These are phyloP conservation scores for Zygotorulaspora mrakii DNA, from an alignment of 1,139 yeast genomes.

Conservation along the genomic window DNA sequence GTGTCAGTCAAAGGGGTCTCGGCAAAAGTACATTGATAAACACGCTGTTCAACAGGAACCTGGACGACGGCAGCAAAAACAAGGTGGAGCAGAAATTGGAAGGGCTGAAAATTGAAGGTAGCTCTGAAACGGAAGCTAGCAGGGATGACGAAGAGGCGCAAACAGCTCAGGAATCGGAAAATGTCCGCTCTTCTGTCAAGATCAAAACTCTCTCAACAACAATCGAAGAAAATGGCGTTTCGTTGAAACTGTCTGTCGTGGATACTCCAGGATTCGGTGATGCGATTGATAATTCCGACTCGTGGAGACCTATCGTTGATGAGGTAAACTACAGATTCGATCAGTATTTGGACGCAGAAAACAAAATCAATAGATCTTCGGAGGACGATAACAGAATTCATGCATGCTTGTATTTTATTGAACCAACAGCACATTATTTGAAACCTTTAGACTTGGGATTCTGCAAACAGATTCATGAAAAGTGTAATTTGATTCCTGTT, in stretches of 20 bases:
- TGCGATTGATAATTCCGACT: constrained; percentile 76
- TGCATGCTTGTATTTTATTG: constrained; percentile 85
- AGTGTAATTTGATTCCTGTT: constrained; percentile 90
- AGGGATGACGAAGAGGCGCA: constrained; percentile 16
- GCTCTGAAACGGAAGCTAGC: constrained; percentile 14
- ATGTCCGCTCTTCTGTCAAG: constrained; percentile 45
- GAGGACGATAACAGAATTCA: constrained; percentile 77
- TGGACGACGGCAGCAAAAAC: constrained; percentile 31
- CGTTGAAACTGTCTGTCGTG: constrained; percentile 75
- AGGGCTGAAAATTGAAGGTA: constrained; percentile 15
- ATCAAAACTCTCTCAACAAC: constrained; percentile 68
- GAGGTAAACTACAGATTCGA: constrained; percentile 87
- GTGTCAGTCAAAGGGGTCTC: constrained; percentile 87
- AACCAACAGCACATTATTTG: constrained; percentile 94
- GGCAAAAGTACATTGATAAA: constrained; percentile 93
- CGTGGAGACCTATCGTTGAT: constrained; percentile 92
- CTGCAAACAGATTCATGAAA: constrained; percentile 84
- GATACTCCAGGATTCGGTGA: constrained; percentile 97
- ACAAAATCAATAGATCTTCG: constrained; percentile 73
- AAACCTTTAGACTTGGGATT: constrained; percentile 85
- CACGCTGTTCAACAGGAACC: constrained; percentile 79
- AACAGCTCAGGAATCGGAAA: constrained; percentile 21
- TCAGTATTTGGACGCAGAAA: constrained; percentile 84
- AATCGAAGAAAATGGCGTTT: constrained; percentile 91
- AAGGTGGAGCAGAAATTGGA: constrained; percentile 24